Conservation (phyloP, 148 eudicot species). For the Rhododendron ovatum region DNA sequence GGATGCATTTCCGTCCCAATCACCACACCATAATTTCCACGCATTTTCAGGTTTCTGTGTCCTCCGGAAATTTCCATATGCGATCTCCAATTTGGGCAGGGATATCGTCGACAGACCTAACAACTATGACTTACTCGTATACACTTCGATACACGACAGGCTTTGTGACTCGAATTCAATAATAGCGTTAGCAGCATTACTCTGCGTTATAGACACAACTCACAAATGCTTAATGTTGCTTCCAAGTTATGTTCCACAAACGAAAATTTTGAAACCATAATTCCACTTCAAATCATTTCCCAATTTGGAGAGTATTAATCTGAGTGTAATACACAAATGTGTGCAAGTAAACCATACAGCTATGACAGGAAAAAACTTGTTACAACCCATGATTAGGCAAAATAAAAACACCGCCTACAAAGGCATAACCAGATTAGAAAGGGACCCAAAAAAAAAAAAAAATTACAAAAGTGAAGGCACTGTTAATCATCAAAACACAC, state of each 20-base stretch:
- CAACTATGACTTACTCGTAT: not conserved
- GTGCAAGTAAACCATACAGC: constrained; percentile 11
- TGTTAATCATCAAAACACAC: constrained; percentile 35
- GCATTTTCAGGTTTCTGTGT: not conserved
- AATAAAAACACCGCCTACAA: constrained; percentile 75
- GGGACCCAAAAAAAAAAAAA: not conserved
- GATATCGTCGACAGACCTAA: not conserved
- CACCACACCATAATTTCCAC: not conserved
- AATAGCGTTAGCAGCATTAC: not conserved
- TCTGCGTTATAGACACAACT: not conserved
- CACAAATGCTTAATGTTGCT: not conserved
- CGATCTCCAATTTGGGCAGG: not conserved
- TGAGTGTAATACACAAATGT: not conserved
- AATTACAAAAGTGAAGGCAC: constrained; percentile 25
- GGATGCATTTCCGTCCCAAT: not conserved
- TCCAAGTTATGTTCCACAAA: not conserved
- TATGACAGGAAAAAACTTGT: constrained; percentile 18
- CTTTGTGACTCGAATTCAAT: not conserved
- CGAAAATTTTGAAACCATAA: not conserved
- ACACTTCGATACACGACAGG: not conserved
- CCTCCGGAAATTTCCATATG: not conserved
- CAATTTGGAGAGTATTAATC: not conserved
- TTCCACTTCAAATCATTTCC: not conserved
- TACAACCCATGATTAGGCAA: constrained; percentile 72
- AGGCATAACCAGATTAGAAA: constrained; percentile 34